These are phyloP conservation scores for Candida insectorum DNA, from an alignment of 805 yeast species.

Conservation along the genomic window DNA sequence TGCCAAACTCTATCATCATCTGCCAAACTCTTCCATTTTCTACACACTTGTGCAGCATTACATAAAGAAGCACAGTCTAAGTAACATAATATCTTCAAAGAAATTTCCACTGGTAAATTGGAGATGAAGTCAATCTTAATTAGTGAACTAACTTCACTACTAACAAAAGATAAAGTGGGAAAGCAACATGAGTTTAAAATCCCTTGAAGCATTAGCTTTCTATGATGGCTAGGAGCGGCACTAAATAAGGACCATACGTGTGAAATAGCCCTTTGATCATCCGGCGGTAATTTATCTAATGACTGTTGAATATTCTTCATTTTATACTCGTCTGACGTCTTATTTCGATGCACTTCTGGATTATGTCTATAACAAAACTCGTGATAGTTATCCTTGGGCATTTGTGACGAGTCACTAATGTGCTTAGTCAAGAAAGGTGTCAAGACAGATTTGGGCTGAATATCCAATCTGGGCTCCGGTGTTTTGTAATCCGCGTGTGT, in stretches of 20 bases:
- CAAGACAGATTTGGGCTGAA: slow-evolving; percentile 22
- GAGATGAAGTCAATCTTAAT: slow-evolving; percentile 86
- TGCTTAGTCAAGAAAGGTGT: slow-evolving; percentile 42
- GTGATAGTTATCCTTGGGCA: slow-evolving; percentile 52
- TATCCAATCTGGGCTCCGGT: slow-evolving; percentile 12
- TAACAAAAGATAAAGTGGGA: slow-evolving; percentile 85
- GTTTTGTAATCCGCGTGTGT: too few relatives aligned
- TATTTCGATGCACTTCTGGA: slow-evolving; percentile 77
- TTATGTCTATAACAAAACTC: slow-evolving; percentile 89
- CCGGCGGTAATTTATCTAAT: slow-evolving; percentile 57
- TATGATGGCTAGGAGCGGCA: slow-evolving; percentile 66
- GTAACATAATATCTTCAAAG: slow-evolving; percentile 81
- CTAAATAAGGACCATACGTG: slow-evolving; percentile 83
- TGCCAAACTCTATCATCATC: slow-evolving; percentile 98
- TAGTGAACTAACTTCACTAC: slow-evolving; percentile 73
- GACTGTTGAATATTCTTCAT: slow-evolving; percentile 61
- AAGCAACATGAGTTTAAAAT: slow-evolving; percentile 87
- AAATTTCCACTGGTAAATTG: slow-evolving; percentile 80
- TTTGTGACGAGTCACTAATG: slow-evolving; percentile 38
- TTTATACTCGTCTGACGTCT: slow-evolving; percentile 58
- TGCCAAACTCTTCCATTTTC: slow-evolving; percentile 83
- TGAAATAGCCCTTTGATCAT: slow-evolving; percentile 73
- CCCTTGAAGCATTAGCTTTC: slow-evolving; percentile 79
- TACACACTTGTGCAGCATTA: slow-evolving; percentile 88
- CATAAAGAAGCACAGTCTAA: slow-evolving; percentile 92